phyloP scores from a whole-genome alignment of 352 stramenopile genomes.

The Pythium brachiatum region DNA sequence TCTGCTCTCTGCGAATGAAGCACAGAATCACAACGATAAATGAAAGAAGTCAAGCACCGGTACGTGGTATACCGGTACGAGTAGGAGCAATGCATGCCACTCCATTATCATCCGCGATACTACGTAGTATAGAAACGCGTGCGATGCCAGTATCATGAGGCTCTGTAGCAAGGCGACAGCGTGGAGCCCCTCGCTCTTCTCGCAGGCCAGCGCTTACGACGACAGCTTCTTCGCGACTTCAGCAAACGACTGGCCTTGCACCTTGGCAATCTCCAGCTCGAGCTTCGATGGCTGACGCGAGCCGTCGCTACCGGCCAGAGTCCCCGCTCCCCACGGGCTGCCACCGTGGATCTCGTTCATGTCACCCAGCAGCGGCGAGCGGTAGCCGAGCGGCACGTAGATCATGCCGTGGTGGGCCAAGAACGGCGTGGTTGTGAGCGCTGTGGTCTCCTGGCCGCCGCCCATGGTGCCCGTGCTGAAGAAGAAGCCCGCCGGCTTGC shows the following conservation, averaged over 20 bases:
- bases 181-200: too few relatives aligned
- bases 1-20: too few relatives aligned
- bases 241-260: slow-evolving; percentile 64
- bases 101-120: too few relatives aligned
- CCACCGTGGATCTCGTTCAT: slow-evolving; percentile 41
- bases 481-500: slow-evolving; percentile 69
- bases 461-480: slow-evolving; percentile 49
- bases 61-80: too few relatives aligned
- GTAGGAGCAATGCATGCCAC: too few relatives aligned
- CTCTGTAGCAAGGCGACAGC: too few relatives aligned
- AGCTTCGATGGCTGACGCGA: slow-evolving; percentile 50
- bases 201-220: too few relatives aligned
- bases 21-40: too few relatives aligned
- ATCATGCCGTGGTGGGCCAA: slow-evolving; percentile 75
- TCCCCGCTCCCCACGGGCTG: slow-evolving; percentile 53
- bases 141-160: too few relatives aligned
- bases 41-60: too few relatives aligned
- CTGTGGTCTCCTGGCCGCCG: slow-evolving; percentile 71
- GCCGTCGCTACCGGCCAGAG: slow-evolving; percentile 54
- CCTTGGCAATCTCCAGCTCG: slow-evolving; percentile 48
- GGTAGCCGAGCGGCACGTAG: slow-evolving; percentile 61
- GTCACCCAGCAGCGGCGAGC: slow-evolving; percentile 27
- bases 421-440: slow-evolving; percentile 55
- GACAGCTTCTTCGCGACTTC: slow-evolving; percentile 31
- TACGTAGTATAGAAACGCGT: too few relatives aligned